Percentiles rank a stretch among this genome's conserved stretches.
Conservation (phyloP, 78 protist genomes). For the Salpingoeca rosetta region DNA sequence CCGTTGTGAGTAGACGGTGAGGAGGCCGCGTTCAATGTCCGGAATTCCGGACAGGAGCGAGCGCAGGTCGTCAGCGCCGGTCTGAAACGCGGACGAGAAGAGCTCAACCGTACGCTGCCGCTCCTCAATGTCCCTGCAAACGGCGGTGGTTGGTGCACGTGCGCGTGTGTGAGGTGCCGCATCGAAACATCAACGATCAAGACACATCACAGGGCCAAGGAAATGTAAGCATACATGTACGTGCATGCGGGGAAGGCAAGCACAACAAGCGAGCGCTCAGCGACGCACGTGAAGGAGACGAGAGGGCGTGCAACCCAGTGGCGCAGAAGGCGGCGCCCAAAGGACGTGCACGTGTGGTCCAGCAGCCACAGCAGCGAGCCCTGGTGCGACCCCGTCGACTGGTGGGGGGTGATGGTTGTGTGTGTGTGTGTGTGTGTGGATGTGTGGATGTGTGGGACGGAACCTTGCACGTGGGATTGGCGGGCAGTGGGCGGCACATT, state of each 20-base stretch:
- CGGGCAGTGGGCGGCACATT: too few relatives aligned
- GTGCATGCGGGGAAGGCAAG: too few relatives aligned
- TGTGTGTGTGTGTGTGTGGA: too few relatives aligned
- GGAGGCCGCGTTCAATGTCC: conserved; percentile 24
- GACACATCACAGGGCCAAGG: too few relatives aligned
- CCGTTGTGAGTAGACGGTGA: conserved; percentile 5
- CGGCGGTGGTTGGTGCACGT: too few relatives aligned
- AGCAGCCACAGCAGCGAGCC: conserved; percentile 9
- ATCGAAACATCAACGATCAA: neutral
- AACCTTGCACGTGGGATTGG: too few relatives aligned
- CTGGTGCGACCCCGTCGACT: too few relatives aligned
- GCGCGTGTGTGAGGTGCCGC: neutral
- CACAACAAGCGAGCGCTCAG: too few relatives aligned
- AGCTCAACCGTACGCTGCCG: conserved; percentile 3
- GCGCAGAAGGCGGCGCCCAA: conserved; percentile 16
- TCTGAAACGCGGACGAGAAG: neutral
- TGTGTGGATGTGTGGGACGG: too few relatives aligned
- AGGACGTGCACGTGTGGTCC: conserved; percentile 5
- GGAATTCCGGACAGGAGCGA: neutral
- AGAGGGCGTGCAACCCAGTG: conserved; percentile 17
- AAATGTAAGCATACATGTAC: neutral
- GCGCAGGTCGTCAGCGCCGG: neutral
- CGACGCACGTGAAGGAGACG: neutral
- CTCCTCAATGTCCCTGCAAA: conserved; percentile 13
- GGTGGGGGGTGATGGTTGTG: too few relatives aligned